Conservation (phyloP, 2,329 filamentous ascomycete species). For the Metarhizium anisopliae region DNA sequence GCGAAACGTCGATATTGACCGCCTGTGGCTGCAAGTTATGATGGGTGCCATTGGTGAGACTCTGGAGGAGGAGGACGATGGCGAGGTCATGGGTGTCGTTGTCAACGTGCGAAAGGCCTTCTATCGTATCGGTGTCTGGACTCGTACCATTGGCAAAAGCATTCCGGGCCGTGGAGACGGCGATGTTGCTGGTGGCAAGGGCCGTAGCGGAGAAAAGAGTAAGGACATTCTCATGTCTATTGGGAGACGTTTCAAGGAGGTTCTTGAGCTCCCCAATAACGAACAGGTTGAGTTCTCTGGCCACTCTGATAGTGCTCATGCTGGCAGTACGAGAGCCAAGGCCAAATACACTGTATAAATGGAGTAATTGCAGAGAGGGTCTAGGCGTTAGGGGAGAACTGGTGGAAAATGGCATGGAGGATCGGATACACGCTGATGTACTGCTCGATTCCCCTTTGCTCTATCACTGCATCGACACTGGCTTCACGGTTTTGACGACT, state of each 20-base stretch:
- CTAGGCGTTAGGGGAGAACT: background rate
- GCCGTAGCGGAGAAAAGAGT: slow-evolving; percentile 70
- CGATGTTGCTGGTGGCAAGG: slow-evolving; percentile 67
- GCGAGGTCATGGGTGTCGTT: slow-evolving; percentile 98
- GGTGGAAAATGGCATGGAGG: slow-evolving; percentile 13
- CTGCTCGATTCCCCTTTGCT: background rate
- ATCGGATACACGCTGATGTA: slow-evolving; percentile 13
- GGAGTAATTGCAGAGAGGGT: background rate
- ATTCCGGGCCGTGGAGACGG: slow-evolving; percentile 67
- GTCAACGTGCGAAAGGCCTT: slow-evolving; percentile 98
- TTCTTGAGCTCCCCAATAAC: slow-evolving; percentile 65
- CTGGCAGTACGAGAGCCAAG: slow-evolving; percentile 90
- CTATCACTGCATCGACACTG: background rate
- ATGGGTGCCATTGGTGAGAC: slow-evolving; percentile 95
- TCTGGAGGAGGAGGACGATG: slow-evolving; percentile 86
- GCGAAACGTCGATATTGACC: slow-evolving; percentile 82
- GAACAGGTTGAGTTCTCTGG: slow-evolving; percentile 92
- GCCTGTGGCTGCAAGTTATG: slow-evolving; percentile 95
- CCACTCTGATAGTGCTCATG: slow-evolving; percentile 87
- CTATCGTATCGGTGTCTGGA: slow-evolving; percentile 97
- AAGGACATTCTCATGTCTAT: slow-evolving; percentile 78
- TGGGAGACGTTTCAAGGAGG: slow-evolving; percentile 85
- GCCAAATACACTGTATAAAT: slow-evolving; percentile 79
- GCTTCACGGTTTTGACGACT: background rate
- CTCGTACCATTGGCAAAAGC: slow-evolving; percentile 81